Evolutionary conservation across 441 rosid species (phyloP).

Genomic region (Gossypium lobatum): DNA sequence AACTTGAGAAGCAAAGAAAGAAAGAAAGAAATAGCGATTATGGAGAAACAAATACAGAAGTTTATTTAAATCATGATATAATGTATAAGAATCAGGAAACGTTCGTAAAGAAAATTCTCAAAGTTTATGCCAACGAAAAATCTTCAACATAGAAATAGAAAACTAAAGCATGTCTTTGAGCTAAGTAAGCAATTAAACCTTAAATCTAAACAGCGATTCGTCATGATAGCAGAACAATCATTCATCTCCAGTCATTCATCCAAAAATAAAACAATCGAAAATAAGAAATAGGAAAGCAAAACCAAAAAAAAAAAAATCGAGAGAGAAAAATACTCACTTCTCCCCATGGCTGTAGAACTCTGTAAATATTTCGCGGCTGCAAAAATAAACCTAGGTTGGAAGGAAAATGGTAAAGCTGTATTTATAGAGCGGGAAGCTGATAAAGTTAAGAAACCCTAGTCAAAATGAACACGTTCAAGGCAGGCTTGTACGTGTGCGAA

Average conservation of each 20-base stretch:
- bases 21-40: not conserved
- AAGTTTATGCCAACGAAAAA: not conserved
- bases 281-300: not conserved
- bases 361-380: not conserved
- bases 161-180: not conserved
- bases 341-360: constrained; percentile 42
- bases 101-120: not conserved
- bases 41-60: not conserved
- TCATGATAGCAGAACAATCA: not conserved
- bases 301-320: not conserved
- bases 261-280: not conserved
- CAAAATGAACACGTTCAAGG: not conserved
- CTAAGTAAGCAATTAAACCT: not conserved
- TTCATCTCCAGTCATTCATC: not conserved
- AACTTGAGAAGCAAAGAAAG: not conserved
- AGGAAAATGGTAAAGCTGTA: not conserved
- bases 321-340: constrained; percentile 35
- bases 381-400: constrained; percentile 8
- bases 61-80: not conserved
- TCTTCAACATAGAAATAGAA: not conserved
- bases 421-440: not conserved
- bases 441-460: constrained; percentile 6
- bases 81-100: not conserved
- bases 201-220: not conserved
- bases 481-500: constrained; percentile 16